Percentiles rank a stretch among this genome's conserved stretches.
Evolutionary conservation across 1,139 yeast species (phyloP).

Genomic region (Candida neerlandica): DNA sequence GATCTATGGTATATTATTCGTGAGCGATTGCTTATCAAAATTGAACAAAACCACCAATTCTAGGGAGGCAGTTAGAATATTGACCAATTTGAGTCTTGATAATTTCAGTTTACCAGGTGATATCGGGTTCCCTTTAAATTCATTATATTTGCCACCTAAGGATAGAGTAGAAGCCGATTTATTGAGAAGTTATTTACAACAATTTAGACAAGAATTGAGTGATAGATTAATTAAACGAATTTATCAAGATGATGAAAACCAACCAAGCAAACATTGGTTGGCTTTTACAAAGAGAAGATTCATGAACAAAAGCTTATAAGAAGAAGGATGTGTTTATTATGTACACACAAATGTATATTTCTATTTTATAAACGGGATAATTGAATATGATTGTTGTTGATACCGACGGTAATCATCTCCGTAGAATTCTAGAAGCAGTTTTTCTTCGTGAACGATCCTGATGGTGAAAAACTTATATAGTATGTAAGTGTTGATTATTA

Average conservation of each 20-base stretch:
- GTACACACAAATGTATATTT: neutral
- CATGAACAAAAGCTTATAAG: constrained; percentile 77
- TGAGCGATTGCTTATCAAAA: constrained; percentile 79
- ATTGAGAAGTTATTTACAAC: constrained; percentile 78
- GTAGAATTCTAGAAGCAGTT: constrained; percentile 30
- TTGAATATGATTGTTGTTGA: constrained; percentile 25
- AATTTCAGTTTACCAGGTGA: constrained; percentile 94
- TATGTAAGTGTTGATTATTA: constrained; percentile 21
- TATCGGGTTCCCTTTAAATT: constrained; percentile 87
- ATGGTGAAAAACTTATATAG: constrained; percentile 33
- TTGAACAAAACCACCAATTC: constrained; percentile 48
- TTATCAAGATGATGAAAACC: constrained; percentile 54
- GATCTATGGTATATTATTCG: constrained; percentile 91
- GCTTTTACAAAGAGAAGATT: constrained; percentile 94
- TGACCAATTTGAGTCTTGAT: constrained; percentile 85
- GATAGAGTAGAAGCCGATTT: constrained; percentile 77
- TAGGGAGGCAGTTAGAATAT: constrained; percentile 69
- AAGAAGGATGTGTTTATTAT: neutral
- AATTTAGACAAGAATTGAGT: constrained; percentile 93
- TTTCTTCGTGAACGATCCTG: constrained; percentile 42
- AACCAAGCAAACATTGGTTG: constrained; percentile 86
- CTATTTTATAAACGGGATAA: constrained; percentile 31
- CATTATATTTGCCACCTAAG: constrained; percentile 75
- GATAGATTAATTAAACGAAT: constrained; percentile 74
- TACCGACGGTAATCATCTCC: constrained; percentile 34